phyloP scores from a whole-genome alignment of 345 rosid genomes.

The Ricinus communis region DNA sequence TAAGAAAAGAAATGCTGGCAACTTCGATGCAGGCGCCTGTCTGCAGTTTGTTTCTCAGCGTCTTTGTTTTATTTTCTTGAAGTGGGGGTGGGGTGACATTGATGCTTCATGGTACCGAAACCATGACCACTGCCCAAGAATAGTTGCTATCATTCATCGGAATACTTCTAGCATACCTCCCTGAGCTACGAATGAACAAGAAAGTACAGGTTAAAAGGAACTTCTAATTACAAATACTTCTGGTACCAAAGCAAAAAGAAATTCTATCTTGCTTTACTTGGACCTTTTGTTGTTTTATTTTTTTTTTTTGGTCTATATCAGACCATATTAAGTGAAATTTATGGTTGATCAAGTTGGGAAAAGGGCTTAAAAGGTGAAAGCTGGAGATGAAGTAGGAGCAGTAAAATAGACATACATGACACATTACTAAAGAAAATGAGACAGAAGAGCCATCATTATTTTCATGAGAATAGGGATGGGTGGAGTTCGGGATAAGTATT shows the following conservation, averaged over 20 bases:
- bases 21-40: not conserved
- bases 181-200: slow-evolving; percentile 23
- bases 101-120: slow-evolving; percentile 33
- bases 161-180: not conserved
- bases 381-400: no score
- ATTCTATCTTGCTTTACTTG: not conserved
- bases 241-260: not conserved
- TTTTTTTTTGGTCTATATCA: no score
- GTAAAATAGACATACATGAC: not conserved
- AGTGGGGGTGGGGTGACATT: not conserved
- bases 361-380: not conserved
- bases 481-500: not conserved
- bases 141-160: slow-evolving; percentile 16
- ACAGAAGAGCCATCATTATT: not conserved
- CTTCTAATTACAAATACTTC: not conserved
- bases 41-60: slow-evolving; percentile 1
- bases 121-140: slow-evolving; percentile 27
- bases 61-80: not conserved
- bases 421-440: not conserved
- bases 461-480: not conserved
- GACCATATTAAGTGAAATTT: no score
- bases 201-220: not conserved
- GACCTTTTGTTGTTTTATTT: no score
- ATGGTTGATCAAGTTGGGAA: no score
- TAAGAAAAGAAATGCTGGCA: not conserved